Conservation (phyloP, 495 filamentous ascomycete genomes). For the Aspergillus conjunctus region DNA sequence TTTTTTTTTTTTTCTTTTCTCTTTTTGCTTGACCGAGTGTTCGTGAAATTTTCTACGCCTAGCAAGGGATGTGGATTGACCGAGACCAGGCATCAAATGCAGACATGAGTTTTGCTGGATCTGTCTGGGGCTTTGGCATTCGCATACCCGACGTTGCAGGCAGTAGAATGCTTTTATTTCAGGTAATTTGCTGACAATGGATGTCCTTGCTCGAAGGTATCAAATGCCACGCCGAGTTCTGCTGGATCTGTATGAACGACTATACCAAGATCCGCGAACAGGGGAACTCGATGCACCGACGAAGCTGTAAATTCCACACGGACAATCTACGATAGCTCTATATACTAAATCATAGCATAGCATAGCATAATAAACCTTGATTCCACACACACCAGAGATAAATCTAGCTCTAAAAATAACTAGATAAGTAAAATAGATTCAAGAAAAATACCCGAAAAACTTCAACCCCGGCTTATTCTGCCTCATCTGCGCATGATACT, state of each 20-base stretch:
- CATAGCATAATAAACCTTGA: not conserved
- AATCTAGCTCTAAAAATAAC: no score
- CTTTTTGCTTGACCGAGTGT: not conserved
- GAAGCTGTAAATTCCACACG: constrained; percentile 19
- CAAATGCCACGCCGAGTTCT: constrained; percentile 19
- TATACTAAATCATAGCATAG: not conserved
- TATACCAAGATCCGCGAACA: constrained; percentile 15
- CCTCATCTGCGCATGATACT: constrained; percentile 1
- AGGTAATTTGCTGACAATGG: not conserved
- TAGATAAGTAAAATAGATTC: no score
- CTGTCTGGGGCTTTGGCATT: constrained; percentile 9
- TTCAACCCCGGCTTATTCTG: not conserved
- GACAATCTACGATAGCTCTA: constrained; percentile 12
- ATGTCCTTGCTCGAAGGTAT: constrained; percentile 12
- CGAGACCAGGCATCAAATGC: constrained; percentile 18
- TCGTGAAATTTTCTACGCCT: not conserved
- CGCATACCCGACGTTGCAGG: constrained; percentile 17
- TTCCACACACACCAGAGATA: no score
- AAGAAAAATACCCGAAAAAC: not conserved
- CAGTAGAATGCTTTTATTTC: not conserved
- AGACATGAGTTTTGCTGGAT: constrained; percentile 18
- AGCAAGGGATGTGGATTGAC: constrained; percentile 8
- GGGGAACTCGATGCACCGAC: constrained; percentile 18
- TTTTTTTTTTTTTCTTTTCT: not conserved
- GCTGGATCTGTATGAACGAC: constrained; percentile 17